Conservation (phyloP, 2,329 filamentous ascomycete species). For the Lecanosticta acicola region DNA sequence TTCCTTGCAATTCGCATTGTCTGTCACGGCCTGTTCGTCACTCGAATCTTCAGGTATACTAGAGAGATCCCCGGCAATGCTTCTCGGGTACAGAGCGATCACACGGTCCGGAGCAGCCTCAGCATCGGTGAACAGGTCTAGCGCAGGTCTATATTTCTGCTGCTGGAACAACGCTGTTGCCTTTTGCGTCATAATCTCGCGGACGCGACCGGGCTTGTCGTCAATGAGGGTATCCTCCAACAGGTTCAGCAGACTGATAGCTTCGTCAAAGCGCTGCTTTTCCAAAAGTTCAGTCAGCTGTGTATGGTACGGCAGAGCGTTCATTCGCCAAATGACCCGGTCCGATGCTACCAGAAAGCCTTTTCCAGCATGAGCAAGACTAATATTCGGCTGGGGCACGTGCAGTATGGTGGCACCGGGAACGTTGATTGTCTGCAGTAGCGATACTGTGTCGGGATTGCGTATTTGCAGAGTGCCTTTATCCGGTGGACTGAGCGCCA, state of each 20-base stretch:
- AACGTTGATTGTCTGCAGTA: conserved; percentile 78
- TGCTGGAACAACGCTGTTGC: conserved; percentile 77
- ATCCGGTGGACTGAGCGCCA: conserved; percentile 74
- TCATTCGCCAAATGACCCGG: conserved; percentile 92
- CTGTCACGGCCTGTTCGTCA: conserved; percentile 41
- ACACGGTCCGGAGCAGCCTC: conserved; percentile 85
- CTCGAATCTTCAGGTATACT: conserved; percentile 44
- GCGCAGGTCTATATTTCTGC: conserved; percentile 74
- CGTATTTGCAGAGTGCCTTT: conserved; percentile 85
- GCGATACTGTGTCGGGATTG: conserved; percentile 84
- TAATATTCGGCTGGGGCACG: conserved; percentile 86
- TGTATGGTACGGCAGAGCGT: conserved; percentile 80
- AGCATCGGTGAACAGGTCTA: conserved; percentile 88
- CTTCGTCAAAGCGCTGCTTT: conserved; percentile 74
- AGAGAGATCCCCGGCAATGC: conserved; percentile 78
- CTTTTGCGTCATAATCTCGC: conserved; percentile 86
- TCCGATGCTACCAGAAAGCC: conserved; percentile 93
- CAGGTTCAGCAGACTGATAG: conserved; percentile 80
- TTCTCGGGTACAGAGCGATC: conserved; percentile 72
- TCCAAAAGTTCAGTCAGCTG: conserved; percentile 79
- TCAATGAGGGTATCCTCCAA: conserved; percentile 85
- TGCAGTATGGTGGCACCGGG: conserved; percentile 79
- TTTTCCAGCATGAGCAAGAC: conserved; percentile 91
- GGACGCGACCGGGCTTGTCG: conserved; percentile 72
- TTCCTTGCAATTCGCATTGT: conserved; percentile 31